phyloP scores from a whole-genome alignment of 192 early-diverging fungal genomes.

The Coemansia guatemalensis region DNA sequence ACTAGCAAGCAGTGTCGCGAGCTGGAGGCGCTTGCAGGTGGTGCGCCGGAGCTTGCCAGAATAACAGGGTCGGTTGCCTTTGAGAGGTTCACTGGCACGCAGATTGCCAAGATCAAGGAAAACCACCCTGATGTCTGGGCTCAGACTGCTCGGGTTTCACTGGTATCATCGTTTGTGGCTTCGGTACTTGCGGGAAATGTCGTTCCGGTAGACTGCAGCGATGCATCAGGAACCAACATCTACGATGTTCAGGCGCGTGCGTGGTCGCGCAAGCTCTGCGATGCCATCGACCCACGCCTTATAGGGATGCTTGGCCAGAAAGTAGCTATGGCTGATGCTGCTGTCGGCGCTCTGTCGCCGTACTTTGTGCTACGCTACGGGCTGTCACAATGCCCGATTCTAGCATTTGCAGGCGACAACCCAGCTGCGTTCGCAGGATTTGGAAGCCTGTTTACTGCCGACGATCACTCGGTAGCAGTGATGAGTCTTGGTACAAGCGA shows the following conservation, averaged over 20 bases:
- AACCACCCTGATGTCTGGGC: conserved; percentile 8
- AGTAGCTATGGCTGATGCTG: conserved; percentile 36
- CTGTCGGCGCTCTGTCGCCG: conserved; percentile 54
- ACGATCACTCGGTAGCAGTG: conserved; percentile 52
- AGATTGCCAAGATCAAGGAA: conserved; percentile 64
- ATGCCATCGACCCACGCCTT: conserved; percentile 27
- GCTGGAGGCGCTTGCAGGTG: conserved; percentile 65
- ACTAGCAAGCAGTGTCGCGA: conserved; percentile 62
- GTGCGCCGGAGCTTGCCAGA: conserved; percentile 59
- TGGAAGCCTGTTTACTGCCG: conserved; percentile 56
- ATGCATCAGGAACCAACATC: conserved; percentile 83
- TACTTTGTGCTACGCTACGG: conserved; percentile 72
- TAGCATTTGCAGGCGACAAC: conserved; percentile 81
- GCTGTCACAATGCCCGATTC: conserved; percentile 60
- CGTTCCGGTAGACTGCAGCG: conserved; percentile 65
- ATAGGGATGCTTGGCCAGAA: conserved; percentile 49
- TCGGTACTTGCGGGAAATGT: conserved; percentile 61
- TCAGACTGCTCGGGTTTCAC: conserved; percentile 56
- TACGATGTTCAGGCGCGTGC: conserved; percentile 59
- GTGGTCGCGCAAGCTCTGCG: conserved; percentile 28
- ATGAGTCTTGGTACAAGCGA: conserved; percentile 82
- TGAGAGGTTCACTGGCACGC: conserved; percentile 79
- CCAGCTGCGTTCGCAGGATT: conserved; percentile 52
- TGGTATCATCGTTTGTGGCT: conserved; percentile 73
- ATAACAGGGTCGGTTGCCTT: conserved; percentile 75